Evolutionary conservation across 2,329 filamentous ascomycete genomes (phyloP).

Genomic region (Nannizziopsis arthrosporioides): DNA sequence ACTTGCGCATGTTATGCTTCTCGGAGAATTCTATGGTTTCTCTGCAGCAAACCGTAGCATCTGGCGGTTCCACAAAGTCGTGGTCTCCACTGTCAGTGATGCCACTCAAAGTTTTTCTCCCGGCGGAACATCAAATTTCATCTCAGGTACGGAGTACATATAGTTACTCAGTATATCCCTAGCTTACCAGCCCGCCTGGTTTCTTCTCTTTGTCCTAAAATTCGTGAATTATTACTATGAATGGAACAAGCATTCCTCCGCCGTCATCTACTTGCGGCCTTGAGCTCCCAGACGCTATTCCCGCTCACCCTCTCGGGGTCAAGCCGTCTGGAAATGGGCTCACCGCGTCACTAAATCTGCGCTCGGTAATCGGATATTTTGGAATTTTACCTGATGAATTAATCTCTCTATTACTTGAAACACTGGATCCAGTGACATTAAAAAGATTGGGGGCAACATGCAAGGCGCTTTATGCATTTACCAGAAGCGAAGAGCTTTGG

Average conservation of each 20-base stretch:
- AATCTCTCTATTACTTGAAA: slow-evolving; percentile 62
- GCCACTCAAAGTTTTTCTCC: too few relatives aligned
- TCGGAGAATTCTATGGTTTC: too few relatives aligned
- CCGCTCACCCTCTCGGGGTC: slow-evolving; percentile 68
- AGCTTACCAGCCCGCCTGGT: background rate
- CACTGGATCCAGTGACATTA: slow-evolving; percentile 53
- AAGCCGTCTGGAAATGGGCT: slow-evolving; percentile 81
- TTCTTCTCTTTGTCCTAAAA: background rate
- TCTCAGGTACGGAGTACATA: too few relatives aligned
- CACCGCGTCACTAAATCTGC: slow-evolving; percentile 54
- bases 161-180: background rate
- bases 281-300: slow-evolving; percentile 47
- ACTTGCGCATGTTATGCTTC: too few relatives aligned
- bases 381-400: slow-evolving; percentile 67
- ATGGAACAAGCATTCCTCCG: background rate
- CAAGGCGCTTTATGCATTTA: slow-evolving; percentile 77
- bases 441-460: slow-evolving; percentile 62
- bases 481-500: slow-evolving; percentile 77
- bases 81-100: too few relatives aligned
- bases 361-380: slow-evolving; percentile 54
- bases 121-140: too few relatives aligned
- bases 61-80: too few relatives aligned
- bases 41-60: too few relatives aligned
- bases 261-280: background rate
- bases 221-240: slow-evolving; percentile 4